Evolutionary conservation across 805 yeast species (phyloP).

Genomic region (Sporopachydermia lactativora): DNA sequence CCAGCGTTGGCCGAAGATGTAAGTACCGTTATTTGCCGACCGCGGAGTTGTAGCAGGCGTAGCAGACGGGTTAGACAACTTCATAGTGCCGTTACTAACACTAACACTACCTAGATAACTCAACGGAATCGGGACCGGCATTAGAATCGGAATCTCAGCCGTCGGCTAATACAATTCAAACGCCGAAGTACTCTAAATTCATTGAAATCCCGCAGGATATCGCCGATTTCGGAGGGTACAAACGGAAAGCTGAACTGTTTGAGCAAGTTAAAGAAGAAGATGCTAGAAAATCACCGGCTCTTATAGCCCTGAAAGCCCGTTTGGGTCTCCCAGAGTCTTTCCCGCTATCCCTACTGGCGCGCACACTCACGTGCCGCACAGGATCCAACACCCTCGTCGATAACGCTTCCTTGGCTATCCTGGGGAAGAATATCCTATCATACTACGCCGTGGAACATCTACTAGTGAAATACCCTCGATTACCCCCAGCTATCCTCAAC

Average conservation of each 20-base stretch:
- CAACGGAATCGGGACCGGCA: too few species aligned
- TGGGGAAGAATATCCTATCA: constrained; percentile 67
- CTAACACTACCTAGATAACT: too few species aligned
- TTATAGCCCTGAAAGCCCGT: constrained; percentile 69
- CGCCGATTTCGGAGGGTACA: constrained; percentile 21
- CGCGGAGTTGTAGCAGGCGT: too few species aligned
- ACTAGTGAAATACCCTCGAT: constrained; percentile 70
- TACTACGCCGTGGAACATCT: constrained; percentile 67
- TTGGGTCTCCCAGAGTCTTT: constrained; percentile 45
- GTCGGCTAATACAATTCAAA: too few species aligned
- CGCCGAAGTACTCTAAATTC: constrained; percentile 2
- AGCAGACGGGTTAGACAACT: too few species aligned
- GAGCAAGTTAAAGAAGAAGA: constrained; percentile 31
- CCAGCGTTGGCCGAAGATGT: too few species aligned
- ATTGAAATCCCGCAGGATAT: constrained; percentile 12
- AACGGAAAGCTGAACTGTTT: constrained; percentile 13
- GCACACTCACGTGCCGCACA: constrained; percentile 54
- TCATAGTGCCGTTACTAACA: too few species aligned
- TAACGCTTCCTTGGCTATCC: constrained; percentile 65
- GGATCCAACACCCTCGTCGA: constrained; percentile 36
- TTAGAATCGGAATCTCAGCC: too few species aligned
- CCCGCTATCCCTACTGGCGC: constrained; percentile 56
- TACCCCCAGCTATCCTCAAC: constrained; percentile 68
- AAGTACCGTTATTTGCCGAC: too few species aligned
- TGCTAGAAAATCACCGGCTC: constrained; percentile 50